Conservation (phyloP, 306 rosid genomes). For the Vigna unguiculata region DNA sequence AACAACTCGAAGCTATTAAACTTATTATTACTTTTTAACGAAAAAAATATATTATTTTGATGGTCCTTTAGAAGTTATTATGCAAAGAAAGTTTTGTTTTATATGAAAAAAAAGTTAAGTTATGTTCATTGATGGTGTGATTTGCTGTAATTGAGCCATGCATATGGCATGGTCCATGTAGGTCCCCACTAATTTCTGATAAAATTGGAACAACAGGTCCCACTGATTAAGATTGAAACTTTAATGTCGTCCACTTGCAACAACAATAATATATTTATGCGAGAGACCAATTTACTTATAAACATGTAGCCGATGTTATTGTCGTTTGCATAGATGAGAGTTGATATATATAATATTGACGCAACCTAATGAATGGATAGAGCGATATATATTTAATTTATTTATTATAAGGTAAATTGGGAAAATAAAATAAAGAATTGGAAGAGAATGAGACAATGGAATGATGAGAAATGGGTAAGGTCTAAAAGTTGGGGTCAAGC, state of each 20-base stretch:
- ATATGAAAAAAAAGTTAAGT: not conserved
- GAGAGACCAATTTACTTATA: slow-evolving; percentile 27
- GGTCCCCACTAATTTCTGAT: slow-evolving; percentile 46
- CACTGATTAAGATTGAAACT: slow-evolving; percentile 45
- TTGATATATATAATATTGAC: not conserved
- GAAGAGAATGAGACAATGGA: slow-evolving; percentile 45
- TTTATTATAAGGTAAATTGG: slow-evolving; percentile 7
- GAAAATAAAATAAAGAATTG: not conserved
- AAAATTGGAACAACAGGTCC: slow-evolving; percentile 38
- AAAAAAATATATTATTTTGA: not conserved
- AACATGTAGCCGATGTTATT: slow-evolving; percentile 50
- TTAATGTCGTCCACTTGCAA: slow-evolving; percentile 48
- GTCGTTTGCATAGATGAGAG: slow-evolving; percentile 44
- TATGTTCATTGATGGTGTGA: slow-evolving; percentile 2
- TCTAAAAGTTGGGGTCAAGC: slow-evolving; percentile 46
- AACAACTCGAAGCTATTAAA: not conserved
- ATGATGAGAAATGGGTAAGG: slow-evolving; percentile 45
- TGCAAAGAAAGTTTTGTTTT: not conserved
- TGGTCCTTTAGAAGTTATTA: not conserved
- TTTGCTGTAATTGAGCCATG: slow-evolving; percentile 39
- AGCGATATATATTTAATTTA: slow-evolving; percentile 9
- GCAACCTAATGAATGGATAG: not conserved
- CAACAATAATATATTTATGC: not conserved
- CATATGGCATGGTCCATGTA: slow-evolving; percentile 30
- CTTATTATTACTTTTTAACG: not conserved